phyloP scores from a whole-genome alignment of 2,329 filamentous ascomycete species.

The Neodidymelliopsis sp. region DNA sequence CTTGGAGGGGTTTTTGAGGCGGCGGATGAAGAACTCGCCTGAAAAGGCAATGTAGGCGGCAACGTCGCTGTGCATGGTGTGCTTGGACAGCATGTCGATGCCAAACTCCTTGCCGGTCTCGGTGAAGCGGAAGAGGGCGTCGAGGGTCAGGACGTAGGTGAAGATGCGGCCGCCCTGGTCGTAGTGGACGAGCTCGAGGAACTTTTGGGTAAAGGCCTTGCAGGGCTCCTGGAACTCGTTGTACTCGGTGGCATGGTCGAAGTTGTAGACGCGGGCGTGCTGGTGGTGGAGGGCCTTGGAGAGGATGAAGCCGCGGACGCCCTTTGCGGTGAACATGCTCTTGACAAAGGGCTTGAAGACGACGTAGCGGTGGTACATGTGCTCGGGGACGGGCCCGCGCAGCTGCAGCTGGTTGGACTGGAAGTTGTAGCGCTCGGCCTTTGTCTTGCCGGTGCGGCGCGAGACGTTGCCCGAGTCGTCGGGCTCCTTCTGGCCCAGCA shows the following conservation, averaged over 20 bases:
- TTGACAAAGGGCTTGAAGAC: conserved; percentile 92
- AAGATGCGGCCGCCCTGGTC: conserved; percentile 87
- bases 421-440: conserved; percentile 82
- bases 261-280: conserved; percentile 89
- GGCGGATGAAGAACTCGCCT: conserved; percentile 90
- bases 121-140: conserved; percentile 87
- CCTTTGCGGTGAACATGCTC: conserved; percentile 82
- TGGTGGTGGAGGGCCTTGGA: conserved; percentile 90
- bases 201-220: conserved; percentile 75
- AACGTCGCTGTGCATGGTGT: conserved; percentile 96
- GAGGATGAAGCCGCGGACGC: conserved; percentile 79
- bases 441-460: conserved; percentile 51
- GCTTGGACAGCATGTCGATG: conserved; percentile 90
- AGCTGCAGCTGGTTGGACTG: conserved; percentile 93
- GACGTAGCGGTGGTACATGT: conserved; percentile 89
- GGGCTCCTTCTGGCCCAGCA: conserved; percentile 71
- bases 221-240: conserved; percentile 72
- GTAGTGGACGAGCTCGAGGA: conserved; percentile 85
- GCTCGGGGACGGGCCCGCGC: conserved; percentile 77
- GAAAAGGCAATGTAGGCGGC: conserved; percentile 90
- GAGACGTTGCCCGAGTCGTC: conserved; percentile 46
- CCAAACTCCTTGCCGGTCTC: conserved; percentile 96
- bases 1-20: conserved; percentile 62
- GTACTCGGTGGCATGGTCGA: conserved; percentile 76
- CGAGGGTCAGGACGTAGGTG: conserved; percentile 89